A percentile compares a stretch with the other conserved stretches of the same genome.
Evolutionary conservation across 805 yeast species (phyloP).

Genomic region (Nakazawaea laoshanensis): DNA sequence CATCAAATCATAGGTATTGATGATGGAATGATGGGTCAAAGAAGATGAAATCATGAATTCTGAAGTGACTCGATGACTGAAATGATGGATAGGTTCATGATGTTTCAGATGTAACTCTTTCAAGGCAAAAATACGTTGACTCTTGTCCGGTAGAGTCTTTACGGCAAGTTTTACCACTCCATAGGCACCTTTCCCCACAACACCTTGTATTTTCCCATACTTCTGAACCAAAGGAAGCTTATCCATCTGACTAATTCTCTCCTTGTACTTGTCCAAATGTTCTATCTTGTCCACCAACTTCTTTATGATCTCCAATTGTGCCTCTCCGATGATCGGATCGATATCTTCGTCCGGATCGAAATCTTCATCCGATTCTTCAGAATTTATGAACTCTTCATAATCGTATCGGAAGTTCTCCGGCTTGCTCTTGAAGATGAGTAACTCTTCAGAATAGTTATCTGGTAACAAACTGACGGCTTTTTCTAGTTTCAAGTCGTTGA

Average conservation of each 20-base stretch:
- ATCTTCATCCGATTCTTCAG: slow-evolving; percentile 20
- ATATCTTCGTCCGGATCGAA: slow-evolving; percentile 29
- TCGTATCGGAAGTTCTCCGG: slow-evolving; percentile 30
- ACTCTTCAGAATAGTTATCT: slow-evolving; percentile 23
- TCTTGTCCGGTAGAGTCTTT: slow-evolving; percentile 30
- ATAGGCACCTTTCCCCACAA: slow-evolving; percentile 39
- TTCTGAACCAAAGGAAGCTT: slow-evolving; percentile 30
- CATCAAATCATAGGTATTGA: slow-evolving; percentile 73
- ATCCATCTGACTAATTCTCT: slow-evolving; percentile 16
- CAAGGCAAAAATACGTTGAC: slow-evolving; percentile 52
- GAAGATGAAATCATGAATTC: slow-evolving; percentile 86
- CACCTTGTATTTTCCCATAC: slow-evolving; percentile 43
- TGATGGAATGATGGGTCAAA: slow-evolving; percentile 67
- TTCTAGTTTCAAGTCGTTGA: slow-evolving; percentile 19
- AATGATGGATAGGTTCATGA: slow-evolving; percentile 47
- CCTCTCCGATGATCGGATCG: slow-evolving; percentile 41
- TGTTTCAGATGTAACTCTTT: slow-evolving; percentile 63
- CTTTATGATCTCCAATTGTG: slow-evolving; percentile 39
- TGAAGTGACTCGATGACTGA: slow-evolving; percentile 69
- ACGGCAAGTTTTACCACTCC: slow-evolving; percentile 36
- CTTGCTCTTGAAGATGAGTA: slow-evolving; percentile 25
- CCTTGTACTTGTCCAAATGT: slow-evolving; percentile 25
- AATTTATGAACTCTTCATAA: slow-evolving; percentile 27
- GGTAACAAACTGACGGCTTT: slow-evolving; percentile 26
- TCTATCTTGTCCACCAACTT: slow-evolving; percentile 38